Conservation (phyloP, 2,329 filamentous ascomycete species). For the Trematosphaeria pertusa region DNA sequence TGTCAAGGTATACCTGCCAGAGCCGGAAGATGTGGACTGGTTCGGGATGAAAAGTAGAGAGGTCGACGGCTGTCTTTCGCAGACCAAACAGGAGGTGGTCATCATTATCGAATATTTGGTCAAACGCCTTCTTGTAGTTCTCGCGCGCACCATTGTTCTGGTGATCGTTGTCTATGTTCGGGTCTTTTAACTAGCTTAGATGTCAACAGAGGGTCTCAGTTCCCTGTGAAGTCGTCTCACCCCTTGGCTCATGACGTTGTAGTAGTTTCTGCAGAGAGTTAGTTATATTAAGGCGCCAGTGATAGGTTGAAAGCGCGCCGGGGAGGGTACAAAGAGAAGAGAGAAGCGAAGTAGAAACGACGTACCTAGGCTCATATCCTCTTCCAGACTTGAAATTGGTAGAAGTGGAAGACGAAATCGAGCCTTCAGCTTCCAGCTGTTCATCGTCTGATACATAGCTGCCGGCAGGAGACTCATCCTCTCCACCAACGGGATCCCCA, state of each 20-base stretch:
- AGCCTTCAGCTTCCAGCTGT: not conserved
- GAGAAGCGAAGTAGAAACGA: no score
- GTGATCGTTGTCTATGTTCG: constrained; percentile 4
- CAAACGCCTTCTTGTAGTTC: constrained; percentile 5
- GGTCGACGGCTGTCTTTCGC: constrained; percentile 61
- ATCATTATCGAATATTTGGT: constrained; percentile 49
- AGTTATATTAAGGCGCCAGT: no score
- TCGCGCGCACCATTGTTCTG: constrained; percentile 6
- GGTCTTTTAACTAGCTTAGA: constrained; percentile 5
- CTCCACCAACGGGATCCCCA: constrained; percentile 22
- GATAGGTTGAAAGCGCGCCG: no score
- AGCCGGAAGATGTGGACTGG: constrained; percentile 71
- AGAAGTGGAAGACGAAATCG: no score
- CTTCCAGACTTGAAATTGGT: no score
- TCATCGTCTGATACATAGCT: not conserved
- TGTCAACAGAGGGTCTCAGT: constrained; percentile 1
- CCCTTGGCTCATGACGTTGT: no score
- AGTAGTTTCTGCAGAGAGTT: no score
- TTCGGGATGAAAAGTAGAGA: constrained; percentile 68
- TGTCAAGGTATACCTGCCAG: constrained; percentile 74
- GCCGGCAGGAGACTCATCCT: not conserved
- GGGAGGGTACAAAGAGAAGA: no score
- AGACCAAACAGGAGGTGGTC: constrained; percentile 63
- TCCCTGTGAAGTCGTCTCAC: no score
- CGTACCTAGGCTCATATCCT: no score